Conservation (phyloP, 2,329 filamentous ascomycete genomes). For the Paramyrothecium sp. region DNA sequence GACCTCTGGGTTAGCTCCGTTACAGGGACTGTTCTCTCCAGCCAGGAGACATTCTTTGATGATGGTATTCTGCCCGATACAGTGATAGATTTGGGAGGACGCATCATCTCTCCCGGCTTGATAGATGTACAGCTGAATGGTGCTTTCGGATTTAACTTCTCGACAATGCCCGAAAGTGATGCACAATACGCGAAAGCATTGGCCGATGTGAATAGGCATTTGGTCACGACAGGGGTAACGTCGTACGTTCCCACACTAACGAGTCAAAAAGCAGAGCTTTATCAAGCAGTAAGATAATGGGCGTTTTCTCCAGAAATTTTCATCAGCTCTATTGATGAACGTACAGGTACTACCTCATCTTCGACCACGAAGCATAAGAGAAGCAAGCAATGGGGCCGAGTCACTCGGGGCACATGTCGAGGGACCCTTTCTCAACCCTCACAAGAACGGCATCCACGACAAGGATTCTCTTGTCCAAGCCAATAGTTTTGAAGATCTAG, state of each 20-base stretch:
- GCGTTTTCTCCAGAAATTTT: constrained; percentile 4
- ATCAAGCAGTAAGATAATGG: constrained; percentile 59
- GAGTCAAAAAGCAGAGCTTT: constrained; percentile 75
- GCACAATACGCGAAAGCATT: constrained; percentile 71
- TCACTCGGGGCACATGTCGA: constrained; percentile 89
- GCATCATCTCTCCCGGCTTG: constrained; percentile 80
- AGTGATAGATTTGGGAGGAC: constrained; percentile 76
- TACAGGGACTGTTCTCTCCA: constrained; percentile 79
- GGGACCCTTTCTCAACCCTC: constrained; percentile 80
- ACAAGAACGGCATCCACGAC: constrained; percentile 86
- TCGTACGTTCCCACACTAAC: constrained; percentile 85
- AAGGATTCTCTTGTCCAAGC: constrained; percentile 64
- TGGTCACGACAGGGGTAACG: constrained; percentile 80
- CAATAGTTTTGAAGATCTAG: constrained; percentile 49
- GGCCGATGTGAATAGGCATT: constrained; percentile 64
- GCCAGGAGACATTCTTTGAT: constrained; percentile 66
- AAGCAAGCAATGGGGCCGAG: constrained; percentile 71
- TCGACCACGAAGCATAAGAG: constrained; percentile 61
- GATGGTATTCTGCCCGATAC: constrained; percentile 68
- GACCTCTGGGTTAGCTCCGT: constrained; percentile 87
- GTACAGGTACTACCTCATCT: constrained; percentile 68
- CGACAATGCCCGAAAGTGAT: constrained; percentile 66
- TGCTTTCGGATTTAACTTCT: constrained; percentile 91
- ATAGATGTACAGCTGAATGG: constrained; percentile 94
- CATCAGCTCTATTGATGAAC: constrained; percentile 8